Conservation (phyloP, 2,329 filamentous ascomycete species). For the Beauveria scarabaeidicola region DNA sequence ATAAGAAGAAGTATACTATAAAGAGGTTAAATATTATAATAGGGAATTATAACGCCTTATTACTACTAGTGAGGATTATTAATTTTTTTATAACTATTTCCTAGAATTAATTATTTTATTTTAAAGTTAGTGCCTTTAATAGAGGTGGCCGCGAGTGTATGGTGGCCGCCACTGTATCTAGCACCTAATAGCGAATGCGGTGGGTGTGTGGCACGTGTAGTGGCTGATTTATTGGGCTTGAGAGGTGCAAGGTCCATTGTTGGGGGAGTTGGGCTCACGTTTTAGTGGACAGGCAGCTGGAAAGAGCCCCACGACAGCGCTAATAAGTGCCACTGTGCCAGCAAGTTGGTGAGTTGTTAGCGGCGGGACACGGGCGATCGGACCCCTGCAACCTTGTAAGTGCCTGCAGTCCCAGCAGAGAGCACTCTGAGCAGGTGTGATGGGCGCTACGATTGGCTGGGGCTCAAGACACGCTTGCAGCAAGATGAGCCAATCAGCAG, state of each 20-base stretch:
- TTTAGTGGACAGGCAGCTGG: slow-evolving; percentile 2
- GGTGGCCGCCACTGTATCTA: no score
- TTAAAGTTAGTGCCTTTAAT: no score
- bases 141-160: no score
- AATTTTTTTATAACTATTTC: no score
- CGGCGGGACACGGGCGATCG: slow-evolving; percentile 11
- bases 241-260: background rate
- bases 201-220: no score
- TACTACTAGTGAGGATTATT: no score
- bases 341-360: background rate
- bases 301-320: background rate
- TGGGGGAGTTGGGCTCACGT: background rate
- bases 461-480: background rate
- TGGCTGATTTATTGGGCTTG: background rate
- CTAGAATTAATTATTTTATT: no score
- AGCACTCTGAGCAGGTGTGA: background rate
- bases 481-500: slow-evolving; percentile 5
- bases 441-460: slow-evolving; percentile 8
- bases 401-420: background rate
- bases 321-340: background rate
- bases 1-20: no score
- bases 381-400: slow-evolving; percentile 3
- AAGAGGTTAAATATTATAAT: no score
- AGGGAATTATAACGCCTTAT: no score
- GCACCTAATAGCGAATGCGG: no score